Evolutionary conservation across 139 green algal species (phyloP).

Genomic region (Chloropicon primus): DNA sequence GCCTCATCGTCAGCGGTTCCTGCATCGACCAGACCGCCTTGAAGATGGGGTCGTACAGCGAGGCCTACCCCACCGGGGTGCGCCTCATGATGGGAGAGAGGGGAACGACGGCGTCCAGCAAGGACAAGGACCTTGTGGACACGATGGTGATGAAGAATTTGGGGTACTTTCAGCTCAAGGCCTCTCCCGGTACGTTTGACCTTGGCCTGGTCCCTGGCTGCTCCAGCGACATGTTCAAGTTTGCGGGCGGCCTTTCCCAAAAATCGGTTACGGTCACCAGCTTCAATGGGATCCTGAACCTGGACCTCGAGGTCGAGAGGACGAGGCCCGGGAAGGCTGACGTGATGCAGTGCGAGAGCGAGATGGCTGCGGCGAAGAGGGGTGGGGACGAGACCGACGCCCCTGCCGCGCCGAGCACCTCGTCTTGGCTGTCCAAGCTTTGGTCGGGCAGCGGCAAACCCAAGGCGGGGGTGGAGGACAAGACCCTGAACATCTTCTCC

Average conservation of each 20-base stretch:
- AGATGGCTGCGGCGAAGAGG: not conserved
- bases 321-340: not conserved
- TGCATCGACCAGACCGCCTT: constrained; percentile 45
- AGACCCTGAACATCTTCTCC: constrained; percentile 89
- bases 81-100: not conserved
- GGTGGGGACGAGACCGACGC: no score
- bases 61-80: not conserved
- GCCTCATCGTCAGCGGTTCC: constrained; percentile 78
- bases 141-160: constrained; percentile 96
- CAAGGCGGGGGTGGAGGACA: constrained; percentile 9
- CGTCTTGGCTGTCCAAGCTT: not conserved
- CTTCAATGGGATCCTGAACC: not conserved
- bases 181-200: constrained; percentile 1
- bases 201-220: not conserved
- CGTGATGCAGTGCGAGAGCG: not conserved
- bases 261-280: not conserved
- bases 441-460: no score
- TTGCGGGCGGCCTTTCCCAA: not conserved
- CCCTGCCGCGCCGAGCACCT: not conserved
- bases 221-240: not conserved
- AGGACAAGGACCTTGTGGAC: constrained; percentile 52
- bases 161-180: constrained; percentile 92
- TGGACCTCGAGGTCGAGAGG: not conserved
- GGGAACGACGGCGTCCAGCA: not conserved
- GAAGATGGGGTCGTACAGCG: constrained; percentile 16